phyloP scores from a whole-genome alignment of 2,329 filamentous ascomycete species.

The Aspergillus neotritici region DNA sequence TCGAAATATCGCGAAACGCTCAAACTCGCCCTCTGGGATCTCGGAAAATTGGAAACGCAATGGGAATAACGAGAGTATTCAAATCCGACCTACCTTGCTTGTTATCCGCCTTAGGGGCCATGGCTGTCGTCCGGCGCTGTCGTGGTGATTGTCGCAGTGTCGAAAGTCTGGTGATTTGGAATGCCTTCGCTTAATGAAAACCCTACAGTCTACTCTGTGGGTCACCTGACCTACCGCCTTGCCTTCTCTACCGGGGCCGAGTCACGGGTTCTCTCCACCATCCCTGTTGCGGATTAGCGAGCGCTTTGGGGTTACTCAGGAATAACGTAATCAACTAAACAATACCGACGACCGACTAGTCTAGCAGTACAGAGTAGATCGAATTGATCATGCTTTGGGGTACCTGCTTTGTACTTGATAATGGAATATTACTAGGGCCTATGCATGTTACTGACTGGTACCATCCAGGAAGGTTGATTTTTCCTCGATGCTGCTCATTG shows the following conservation, averaged over 20 bases:
- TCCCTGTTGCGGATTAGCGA: too few species aligned
- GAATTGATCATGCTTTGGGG: too few species aligned
- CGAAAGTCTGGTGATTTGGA: conserved; percentile 35
- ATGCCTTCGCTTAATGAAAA: conserved; percentile 39
- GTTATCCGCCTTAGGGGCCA: conserved; percentile 43
- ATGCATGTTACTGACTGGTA: too few species aligned
- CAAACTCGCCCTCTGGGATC: conserved; percentile 17
- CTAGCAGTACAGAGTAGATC: too few species aligned
- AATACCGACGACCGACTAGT: too few species aligned
- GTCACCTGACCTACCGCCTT: conserved; percentile 31
- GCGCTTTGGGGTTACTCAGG: too few species aligned
- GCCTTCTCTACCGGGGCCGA: conserved; percentile 3
- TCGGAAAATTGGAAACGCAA: conserved; percentile 32
- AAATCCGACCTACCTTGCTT: conserved; percentile 41
- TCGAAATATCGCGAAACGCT: conserved; percentile 10
- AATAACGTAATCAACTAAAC: too few species aligned
- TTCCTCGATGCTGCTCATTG: too few species aligned
- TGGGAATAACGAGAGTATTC: conserved; percentile 15
- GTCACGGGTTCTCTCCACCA: too few species aligned
- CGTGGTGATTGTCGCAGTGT: conserved; percentile 42
- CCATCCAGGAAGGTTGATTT: too few species aligned
- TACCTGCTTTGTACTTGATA: too few species aligned
- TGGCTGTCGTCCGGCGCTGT: conserved; percentile 43
- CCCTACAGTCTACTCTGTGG: conserved; percentile 32
- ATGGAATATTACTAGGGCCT: too few species aligned